Evolutionary conservation across 306 rosid genomes (phyloP).

Genomic region (Quercus robur): DNA sequence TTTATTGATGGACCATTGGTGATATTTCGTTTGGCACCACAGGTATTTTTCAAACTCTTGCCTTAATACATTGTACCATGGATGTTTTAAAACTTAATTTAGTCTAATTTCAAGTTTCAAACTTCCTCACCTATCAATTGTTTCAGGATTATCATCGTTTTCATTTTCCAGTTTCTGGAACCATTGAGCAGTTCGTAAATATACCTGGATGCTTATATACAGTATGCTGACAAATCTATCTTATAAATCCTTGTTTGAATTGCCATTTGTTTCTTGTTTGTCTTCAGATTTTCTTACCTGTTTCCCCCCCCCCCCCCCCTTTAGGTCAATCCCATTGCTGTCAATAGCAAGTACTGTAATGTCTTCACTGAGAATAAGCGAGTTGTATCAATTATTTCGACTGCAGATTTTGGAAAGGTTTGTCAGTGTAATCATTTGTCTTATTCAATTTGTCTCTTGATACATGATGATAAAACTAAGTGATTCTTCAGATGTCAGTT

Average conservation of each 20-base stretch:
- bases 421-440: conserved; percentile 25
- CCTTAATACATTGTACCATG: not conserved
- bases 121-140: not conserved
- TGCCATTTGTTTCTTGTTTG: not conserved
- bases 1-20: conserved; percentile 82
- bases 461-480: not conserved
- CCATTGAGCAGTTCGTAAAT: conserved; percentile 56
- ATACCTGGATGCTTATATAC: conserved; percentile 93
- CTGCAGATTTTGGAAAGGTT: conserved; percentile 85
- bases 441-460: conserved; percentile 3
- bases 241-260: not conserved
- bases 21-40: conserved; percentile 97
- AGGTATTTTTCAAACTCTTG: conserved; percentile 44
- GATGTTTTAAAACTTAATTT: conserved; percentile 3
- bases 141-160: conserved; percentile 98
- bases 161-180: conserved; percentile 86
- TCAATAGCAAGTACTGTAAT: conserved; percentile 95
- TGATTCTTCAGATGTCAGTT: not conserved
- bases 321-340: conserved; percentile 96
- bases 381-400: conserved; percentile 73
- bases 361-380: conserved; percentile 98
- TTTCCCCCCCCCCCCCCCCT: too few relatives aligned
- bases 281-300: conserved; percentile 13
- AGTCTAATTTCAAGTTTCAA: conserved; percentile 12
- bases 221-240: conserved; percentile 42